These are phyloP conservation scores for Rubus idaeus DNA, from an alignment of 306 rosid genomes.

Conservation along the genomic window DNA sequence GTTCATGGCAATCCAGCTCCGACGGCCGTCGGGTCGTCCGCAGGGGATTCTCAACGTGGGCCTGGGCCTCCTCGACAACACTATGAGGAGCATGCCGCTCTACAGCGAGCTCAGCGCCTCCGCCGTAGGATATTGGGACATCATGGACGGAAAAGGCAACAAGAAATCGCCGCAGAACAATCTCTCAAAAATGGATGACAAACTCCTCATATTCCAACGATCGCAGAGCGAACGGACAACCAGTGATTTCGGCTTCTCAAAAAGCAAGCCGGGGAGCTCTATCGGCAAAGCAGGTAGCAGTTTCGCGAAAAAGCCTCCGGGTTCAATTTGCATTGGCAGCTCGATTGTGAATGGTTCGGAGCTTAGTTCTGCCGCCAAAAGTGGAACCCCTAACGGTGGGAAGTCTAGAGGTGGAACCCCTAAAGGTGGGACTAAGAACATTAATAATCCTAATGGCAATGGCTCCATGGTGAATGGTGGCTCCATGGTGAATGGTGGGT, in stretches of 20 bases:
- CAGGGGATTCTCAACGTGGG: slow-evolving; percentile 74
- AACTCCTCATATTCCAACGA: slow-evolving; percentile 10
- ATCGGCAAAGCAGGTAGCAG: not conserved
- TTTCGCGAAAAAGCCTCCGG: not conserved
- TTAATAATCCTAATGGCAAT: not conserved
- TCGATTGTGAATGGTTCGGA: slow-evolving; percentile 33
- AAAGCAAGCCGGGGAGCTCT: slow-evolving; percentile 14
- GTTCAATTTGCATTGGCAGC: slow-evolving; percentile 12
- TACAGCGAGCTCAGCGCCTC: slow-evolving; percentile 65
- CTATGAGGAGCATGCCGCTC: slow-evolving; percentile 65
- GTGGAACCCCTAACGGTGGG: not conserved
- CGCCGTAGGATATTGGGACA: slow-evolving; percentile 37
- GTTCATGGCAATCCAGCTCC: slow-evolving; percentile 58
- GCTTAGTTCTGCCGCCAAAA: not conserved
- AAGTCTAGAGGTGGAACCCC: not conserved
- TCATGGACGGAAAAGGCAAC: slow-evolving; percentile 21
- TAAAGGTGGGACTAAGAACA: not conserved
- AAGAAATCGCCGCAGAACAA: not conserved
- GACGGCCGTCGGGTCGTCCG: slow-evolving; percentile 71
- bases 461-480: slow-evolving; percentile 24
- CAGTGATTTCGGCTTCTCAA: slow-evolving; percentile 4
- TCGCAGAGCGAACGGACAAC: slow-evolving; percentile 34
- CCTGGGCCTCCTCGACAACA: slow-evolving; percentile 45
- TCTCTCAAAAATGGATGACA: not conserved
- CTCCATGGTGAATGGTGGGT: slow-evolving; percentile 41